These are phyloP conservation scores for Penicillium glabrum DNA, from an alignment of 2,329 filamentous ascomycete genomes.

Conservation along the genomic window DNA sequence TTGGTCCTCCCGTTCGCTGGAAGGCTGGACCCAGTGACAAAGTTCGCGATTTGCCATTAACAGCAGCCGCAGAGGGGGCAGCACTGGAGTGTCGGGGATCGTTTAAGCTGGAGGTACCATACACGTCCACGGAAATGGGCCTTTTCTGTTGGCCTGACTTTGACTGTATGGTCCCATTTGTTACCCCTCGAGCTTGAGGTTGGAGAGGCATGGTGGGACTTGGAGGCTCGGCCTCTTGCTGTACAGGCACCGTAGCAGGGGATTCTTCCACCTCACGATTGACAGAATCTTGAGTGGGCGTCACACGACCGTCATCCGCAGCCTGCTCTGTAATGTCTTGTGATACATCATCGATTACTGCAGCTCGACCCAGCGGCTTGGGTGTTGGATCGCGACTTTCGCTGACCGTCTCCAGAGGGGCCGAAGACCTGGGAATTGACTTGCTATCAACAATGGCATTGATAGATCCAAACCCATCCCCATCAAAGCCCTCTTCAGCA, in stretches of 20 bases:
- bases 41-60: conserved; percentile 18
- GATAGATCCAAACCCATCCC: conserved; percentile 51
- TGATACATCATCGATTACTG: conserved; percentile 17
- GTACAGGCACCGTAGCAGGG: conserved; percentile 6
- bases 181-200: neutral
- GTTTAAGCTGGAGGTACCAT: conserved; percentile 12
- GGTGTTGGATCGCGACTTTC: conserved; percentile 20
- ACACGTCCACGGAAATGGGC: conserved; percentile 20
- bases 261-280: conserved; percentile 18
- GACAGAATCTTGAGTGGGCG: conserved; percentile 17
- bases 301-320: conserved; percentile 20
- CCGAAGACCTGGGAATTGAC: conserved; percentile 16
- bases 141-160: conserved; percentile 15
- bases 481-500: conserved; percentile 43
- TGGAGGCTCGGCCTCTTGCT: neutral
- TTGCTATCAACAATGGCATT: conserved; percentile 49
- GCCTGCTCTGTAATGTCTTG: conserved; percentile 8
- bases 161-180: conserved; percentile 10
- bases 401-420: conserved; percentile 1
- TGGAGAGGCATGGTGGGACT: conserved; percentile 16
- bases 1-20: conserved; percentile 9
- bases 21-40: conserved; percentile 24
- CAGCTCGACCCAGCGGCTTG: conserved; percentile 9
- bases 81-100: conserved; percentile 9
- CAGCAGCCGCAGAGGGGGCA: conserved; percentile 2